A percentile compares a stretch with the other conserved stretches of the same genome.
These are phyloP conservation scores for Cicer arietinum DNA, from an alignment of 306 rosid species.

Conservation along the genomic window DNA sequence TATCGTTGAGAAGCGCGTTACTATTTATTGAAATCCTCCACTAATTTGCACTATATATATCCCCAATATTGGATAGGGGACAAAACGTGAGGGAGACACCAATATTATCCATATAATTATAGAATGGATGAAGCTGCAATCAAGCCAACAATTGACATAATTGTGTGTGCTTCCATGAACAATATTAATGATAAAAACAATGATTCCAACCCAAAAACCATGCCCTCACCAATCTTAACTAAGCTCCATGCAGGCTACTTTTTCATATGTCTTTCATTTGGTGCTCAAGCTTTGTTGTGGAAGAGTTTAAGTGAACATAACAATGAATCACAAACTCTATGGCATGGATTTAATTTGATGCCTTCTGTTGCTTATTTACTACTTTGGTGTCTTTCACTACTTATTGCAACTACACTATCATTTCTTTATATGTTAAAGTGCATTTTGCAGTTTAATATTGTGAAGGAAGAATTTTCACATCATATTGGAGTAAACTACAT, in stretches of 20 bases:
- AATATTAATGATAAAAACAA: slow-evolving; percentile 11
- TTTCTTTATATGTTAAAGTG: slow-evolving; percentile 53
- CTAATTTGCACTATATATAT: slow-evolving; percentile 14
- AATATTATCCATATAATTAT: neutral
- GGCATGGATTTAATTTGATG: slow-evolving; percentile 42
- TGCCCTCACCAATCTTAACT: slow-evolving; percentile 43
- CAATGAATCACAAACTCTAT: slow-evolving; percentile 38
- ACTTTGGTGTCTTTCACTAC: slow-evolving; percentile 53
- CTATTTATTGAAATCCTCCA: neutral
- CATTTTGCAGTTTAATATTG: slow-evolving; percentile 49
- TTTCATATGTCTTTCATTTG: slow-evolving; percentile 55
- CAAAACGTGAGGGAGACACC: slow-evolving; percentile 8
- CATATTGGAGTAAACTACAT: slow-evolving; percentile 53
- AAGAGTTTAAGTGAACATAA: slow-evolving; percentile 53
- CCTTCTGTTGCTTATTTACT: slow-evolving; percentile 48
- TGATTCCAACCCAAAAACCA: slow-evolving; percentile 18
- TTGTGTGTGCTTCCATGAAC: slow-evolving; percentile 33
- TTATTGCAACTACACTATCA: slow-evolving; percentile 44
- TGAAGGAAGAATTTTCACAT: slow-evolving; percentile 55
- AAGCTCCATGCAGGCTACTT: slow-evolving; percentile 58
- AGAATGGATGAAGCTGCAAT: slow-evolving; percentile 33
- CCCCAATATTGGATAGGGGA: neutral
- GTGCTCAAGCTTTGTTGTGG: slow-evolving; percentile 63
- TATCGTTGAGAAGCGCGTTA: no score
- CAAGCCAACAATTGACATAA: slow-evolving; percentile 39